Percentiles rank a stretch among this genome's conserved stretches.
These are phyloP conservation scores for Fusarium hainanense DNA, from an alignment of 2,329 filamentous ascomycete genomes.

Conservation along the genomic window DNA sequence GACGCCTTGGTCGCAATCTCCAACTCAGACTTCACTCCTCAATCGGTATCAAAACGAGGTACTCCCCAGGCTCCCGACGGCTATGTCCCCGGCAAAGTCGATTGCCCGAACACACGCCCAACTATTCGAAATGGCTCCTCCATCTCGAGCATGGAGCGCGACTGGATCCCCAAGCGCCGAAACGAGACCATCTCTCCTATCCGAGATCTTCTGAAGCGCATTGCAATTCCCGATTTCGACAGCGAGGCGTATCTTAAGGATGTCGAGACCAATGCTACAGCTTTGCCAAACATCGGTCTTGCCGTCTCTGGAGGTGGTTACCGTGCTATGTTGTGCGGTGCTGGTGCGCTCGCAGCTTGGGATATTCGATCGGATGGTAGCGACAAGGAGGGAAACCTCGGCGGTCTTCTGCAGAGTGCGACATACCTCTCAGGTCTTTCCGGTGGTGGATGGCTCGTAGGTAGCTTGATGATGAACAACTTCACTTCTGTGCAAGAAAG, in stretches of 20 bases:
- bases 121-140: conserved; percentile 69
- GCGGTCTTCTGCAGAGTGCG: conserved; percentile 81
- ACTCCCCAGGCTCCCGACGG: conserved; percentile 56
- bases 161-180: conserved; percentile 79
- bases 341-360: conserved; percentile 81
- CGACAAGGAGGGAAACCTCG: conserved; percentile 70
- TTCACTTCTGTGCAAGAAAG: conserved; percentile 70
- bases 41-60: conserved; percentile 42
- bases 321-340: conserved; percentile 85
- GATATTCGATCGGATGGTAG: conserved; percentile 73
- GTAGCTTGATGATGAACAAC: conserved; percentile 86
- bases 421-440: conserved; percentile 86
- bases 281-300: conserved; percentile 72
- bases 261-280: conserved; percentile 47
- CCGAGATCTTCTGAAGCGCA: conserved; percentile 75
- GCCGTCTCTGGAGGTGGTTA: conserved; percentile 88
- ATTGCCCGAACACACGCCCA: conserved; percentile 77
- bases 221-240: conserved; percentile 83
- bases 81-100: conserved; percentile 76
- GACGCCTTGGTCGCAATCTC: conserved; percentile 31
- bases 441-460: conserved; percentile 85
- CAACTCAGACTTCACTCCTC: conserved; percentile 29
- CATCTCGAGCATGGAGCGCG: conserved; percentile 75
- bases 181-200: conserved; percentile 81
- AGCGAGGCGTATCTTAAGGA: conserved; percentile 73